phyloP scores from a whole-genome alignment of 108 stramenopile species.

The Heterococcus sp. region DNA sequence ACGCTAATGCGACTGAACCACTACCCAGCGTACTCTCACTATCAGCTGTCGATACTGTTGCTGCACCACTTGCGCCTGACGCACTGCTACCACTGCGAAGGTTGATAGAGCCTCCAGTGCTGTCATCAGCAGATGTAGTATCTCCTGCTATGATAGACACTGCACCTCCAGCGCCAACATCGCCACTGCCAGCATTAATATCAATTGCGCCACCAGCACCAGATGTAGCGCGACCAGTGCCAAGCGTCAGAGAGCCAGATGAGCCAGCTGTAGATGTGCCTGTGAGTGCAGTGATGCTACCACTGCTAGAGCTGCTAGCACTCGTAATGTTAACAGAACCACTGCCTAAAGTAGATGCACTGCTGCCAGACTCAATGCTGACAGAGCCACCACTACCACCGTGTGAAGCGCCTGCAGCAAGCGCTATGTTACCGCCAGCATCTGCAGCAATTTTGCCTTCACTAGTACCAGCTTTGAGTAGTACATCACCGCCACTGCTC shows the following conservation, averaged over 20 bases:
- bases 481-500: slow-evolving; percentile 14
- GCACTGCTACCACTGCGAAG: slow-evolving; percentile 10
- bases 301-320: slow-evolving; percentile 3
- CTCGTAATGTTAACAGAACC: slow-evolving; percentile 5
- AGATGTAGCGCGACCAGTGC: neutral
- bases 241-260: neutral
- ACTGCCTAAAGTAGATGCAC: neutral
- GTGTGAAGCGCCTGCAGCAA: neutral
- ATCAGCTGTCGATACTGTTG: slow-evolving; percentile 8
- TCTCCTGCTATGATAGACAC: slow-evolving; percentile 12
- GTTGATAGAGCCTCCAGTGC: slow-evolving; percentile 20
- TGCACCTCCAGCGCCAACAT: slow-evolving; percentile 1
- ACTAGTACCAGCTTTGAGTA: neutral
- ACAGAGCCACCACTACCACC: neutral
- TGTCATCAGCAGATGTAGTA: slow-evolving; percentile 7
- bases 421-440: too few species aligned
- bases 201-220: slow-evolving; percentile 14
- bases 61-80: slow-evolving; percentile 17
- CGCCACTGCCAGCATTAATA: slow-evolving; percentile 9
- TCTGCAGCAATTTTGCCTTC: neutral
- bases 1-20: too few species aligned
- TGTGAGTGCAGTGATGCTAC: slow-evolving; percentile 6
- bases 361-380: slow-evolving; percentile 3
- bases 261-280: neutral
- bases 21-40: too few species aligned